A percentile compares a stretch with the other conserved stretches of the same genome.
phyloP scores from a whole-genome alignment of 2,329 filamentous ascomycete species.

The Kalaharituber pfeilii region DNA sequence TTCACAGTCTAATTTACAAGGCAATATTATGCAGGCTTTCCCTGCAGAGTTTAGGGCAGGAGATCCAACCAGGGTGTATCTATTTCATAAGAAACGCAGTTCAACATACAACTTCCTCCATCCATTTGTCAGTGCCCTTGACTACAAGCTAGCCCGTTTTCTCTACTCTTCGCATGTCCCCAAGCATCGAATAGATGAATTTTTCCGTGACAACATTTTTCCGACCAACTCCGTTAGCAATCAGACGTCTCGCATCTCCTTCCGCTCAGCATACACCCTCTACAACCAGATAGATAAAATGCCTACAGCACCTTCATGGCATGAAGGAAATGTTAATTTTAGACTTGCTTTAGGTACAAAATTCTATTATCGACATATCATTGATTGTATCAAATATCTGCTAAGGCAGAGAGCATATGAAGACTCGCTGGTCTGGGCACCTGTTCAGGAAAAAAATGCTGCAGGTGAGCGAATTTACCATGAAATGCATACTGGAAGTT shows the following conservation, averaged over 20 bases:
- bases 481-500: conserved; percentile 4
- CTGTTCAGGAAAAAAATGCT: background rate
- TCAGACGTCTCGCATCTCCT: background rate
- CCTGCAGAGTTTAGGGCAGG: no score
- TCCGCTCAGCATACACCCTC: background rate
- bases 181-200: background rate
- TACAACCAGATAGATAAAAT: background rate
- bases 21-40: no score
- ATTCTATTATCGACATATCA: conserved; percentile 1
- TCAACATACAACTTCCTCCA: background rate
- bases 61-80: no score
- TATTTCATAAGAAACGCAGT: no score
- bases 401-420: background rate
- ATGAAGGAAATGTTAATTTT: background rate
- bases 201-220: background rate
- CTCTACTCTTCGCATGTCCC: background rate
- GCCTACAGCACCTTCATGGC: background rate
- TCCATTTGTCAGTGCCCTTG: background rate
- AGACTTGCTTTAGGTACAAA: background rate
- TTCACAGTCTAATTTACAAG: no score
- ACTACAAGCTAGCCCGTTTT: background rate
- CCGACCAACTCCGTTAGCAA: no score
- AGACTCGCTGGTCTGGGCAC: conserved; percentile 2
- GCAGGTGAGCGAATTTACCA: conserved; percentile 1
- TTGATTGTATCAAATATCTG: background rate